Evolutionary conservation across 2,329 filamentous ascomycete species (phyloP).

Genomic region (Aspergillus versicolor): DNA sequence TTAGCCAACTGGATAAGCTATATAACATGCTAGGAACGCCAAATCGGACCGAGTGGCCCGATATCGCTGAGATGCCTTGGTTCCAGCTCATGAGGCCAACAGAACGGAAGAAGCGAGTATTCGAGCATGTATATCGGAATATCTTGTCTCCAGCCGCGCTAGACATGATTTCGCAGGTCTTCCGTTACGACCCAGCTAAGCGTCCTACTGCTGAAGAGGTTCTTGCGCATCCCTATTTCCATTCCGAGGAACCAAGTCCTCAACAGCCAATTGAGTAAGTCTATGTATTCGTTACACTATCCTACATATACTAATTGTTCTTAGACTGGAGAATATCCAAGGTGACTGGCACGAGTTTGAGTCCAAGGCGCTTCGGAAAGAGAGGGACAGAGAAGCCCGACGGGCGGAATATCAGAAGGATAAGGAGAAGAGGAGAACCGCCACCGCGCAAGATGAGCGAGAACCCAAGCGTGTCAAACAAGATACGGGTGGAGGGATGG

Average conservation of each 20-base stretch:
- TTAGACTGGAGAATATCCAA: slow-evolving; percentile 72
- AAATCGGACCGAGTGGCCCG: slow-evolving; percentile 80
- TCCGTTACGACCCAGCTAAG: slow-evolving; percentile 81
- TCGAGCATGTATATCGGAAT: slow-evolving; percentile 79
- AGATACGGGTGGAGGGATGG: slow-evolving; percentile 25
- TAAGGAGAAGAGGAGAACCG: slow-evolving; percentile 51
- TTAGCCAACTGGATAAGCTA: slow-evolving; percentile 95
- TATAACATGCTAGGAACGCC: slow-evolving; percentile 90
- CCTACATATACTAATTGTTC: slow-evolving; percentile 9
- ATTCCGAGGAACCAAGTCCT: slow-evolving; percentile 72
- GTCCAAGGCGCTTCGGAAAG: slow-evolving; percentile 88
- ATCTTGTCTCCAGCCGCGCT: slow-evolving; percentile 77
- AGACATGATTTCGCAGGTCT: slow-evolving; percentile 79
- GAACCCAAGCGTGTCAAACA: slow-evolving; percentile 40
- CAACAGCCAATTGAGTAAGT: slow-evolving; percentile 79
- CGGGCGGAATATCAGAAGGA: slow-evolving; percentile 47
- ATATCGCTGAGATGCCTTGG: slow-evolving; percentile 92
- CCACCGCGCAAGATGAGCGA: slow-evolving; percentile 36
- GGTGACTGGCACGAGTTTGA: slow-evolving; percentile 99
- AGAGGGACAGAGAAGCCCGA: slow-evolving; percentile 66
- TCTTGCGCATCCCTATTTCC: slow-evolving; percentile 85
- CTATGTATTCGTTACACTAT: background rate
- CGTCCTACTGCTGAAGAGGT: slow-evolving; percentile 82
- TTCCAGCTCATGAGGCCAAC: slow-evolving; percentile 85
- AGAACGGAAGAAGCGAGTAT: slow-evolving; percentile 69